A percentile compares a stretch with the other conserved stretches of the same genome.
phyloP scores from a whole-genome alignment of 805 yeast genomes.

The Schwanniomyces pseudopolymorphus region DNA sequence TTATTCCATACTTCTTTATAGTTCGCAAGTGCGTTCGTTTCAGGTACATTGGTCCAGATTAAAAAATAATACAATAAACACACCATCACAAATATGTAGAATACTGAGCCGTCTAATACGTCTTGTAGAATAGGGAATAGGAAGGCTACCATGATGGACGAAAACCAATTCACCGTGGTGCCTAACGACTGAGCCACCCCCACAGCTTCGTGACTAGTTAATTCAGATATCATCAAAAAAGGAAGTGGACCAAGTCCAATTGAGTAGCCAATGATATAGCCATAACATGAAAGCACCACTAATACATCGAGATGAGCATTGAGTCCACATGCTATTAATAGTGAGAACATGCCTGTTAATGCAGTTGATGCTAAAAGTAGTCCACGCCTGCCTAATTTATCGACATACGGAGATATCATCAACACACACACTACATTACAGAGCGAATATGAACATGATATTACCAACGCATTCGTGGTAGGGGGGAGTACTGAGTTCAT shows the following conservation, averaged over 20 bases:
- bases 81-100: conserved; percentile 24
- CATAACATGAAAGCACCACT: conserved; percentile 27
- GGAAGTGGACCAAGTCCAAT: conserved; percentile 39
- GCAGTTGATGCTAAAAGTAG: conserved; percentile 25
- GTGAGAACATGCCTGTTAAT: conserved; percentile 21
- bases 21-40: conserved; percentile 26
- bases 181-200: conserved; percentile 37
- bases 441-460: conserved; percentile 72
- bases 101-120: conserved; percentile 26
- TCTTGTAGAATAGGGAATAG: conserved; percentile 28
- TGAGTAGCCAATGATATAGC: conserved; percentile 32
- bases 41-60: conserved; percentile 28
- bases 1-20: conserved; percentile 28
- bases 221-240: conserved; percentile 37
- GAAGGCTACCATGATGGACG: conserved; percentile 36
- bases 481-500: conserved; percentile 65
- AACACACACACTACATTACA: conserved; percentile 72
- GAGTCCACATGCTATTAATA: conserved; percentile 27
- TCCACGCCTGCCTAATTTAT: conserved; percentile 65
- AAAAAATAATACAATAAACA: conserved; percentile 18
- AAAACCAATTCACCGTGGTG: conserved; percentile 33
- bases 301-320: conserved; percentile 9
- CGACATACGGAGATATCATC: conserved; percentile 72
- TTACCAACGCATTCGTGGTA: conserved; percentile 50
- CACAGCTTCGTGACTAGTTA: conserved; percentile 31